Base-by-base conservation (phyloP, 1,284 basidiomycete genomes). In the Fistulina hepatica region DNA sequence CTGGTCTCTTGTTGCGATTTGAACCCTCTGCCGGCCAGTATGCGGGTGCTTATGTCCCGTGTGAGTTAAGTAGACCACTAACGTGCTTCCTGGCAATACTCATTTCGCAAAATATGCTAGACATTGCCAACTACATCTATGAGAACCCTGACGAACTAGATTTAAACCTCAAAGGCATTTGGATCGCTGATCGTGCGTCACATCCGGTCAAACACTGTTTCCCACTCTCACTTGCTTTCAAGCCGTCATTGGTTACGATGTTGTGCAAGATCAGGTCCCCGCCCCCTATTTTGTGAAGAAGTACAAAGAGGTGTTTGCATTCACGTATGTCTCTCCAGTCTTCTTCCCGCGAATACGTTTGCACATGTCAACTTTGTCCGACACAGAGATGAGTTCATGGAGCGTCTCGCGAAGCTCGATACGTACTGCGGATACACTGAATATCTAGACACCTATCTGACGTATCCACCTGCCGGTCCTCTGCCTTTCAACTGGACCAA, bases 81-180 rank as follows among this genome's bases (percentile, higher is more conserved):
- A 61, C 34, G 49, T 65, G 26, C 60, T 60, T 24, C 3, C 6
- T 23, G 8, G 26, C 16, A 16, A 12, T 21, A 38, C 32, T 41
- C 7, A 36, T 21, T 13, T 21, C 13, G 33, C 21, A n/a, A 64
- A 60, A 64, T 41, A 61, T 65, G 6, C 61, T 52, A 58, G 76
- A 81, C 46, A 75, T 80, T 42, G 79, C 80, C 6, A 76, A 81
- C 49, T 78, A 67, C 52, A 73, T 81, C 33, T 80, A 73, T 45
- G 69, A 73, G 38, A 63, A 82, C 40, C 71, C 73, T 0, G 60
- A 58, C 1, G n/a, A n/a, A n/a, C 51, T 81, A 17, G 68, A 73
- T 37, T 56, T 81, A 3, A 59, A 65, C 17, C 55, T 81, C 31
- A 71, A 75, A 47, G 79, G 79, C 1, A 71, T 80, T 26, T 81